These are phyloP conservation scores for Lachnum nothofagi DNA, from an alignment of 2,329 filamentous ascomycete species.

Conservation along the genomic window DNA sequence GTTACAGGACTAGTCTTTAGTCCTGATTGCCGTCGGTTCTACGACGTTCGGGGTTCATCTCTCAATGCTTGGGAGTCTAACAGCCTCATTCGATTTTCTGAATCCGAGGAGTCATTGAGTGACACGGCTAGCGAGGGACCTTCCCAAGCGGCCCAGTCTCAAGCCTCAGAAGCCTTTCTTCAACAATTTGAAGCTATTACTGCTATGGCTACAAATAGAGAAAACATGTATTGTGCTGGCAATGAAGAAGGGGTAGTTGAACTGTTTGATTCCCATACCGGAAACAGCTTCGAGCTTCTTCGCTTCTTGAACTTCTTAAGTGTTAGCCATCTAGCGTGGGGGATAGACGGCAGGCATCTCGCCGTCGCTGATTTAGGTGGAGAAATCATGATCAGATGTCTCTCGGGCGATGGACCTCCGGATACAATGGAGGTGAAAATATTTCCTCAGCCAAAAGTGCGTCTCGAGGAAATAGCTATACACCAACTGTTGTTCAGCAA, in stretches of 20 bases:
- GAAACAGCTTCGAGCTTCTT: neutral
- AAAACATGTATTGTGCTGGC: constrained; percentile 2
- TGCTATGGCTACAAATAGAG: constrained; percentile 3
- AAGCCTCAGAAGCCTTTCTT: neutral
- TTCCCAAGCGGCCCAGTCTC: neutral
- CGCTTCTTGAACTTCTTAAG: neutral
- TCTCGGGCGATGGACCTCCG: neutral
- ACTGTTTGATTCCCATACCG: neutral
- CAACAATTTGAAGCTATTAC: constrained; percentile 2
- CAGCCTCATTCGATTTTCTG: constrained; percentile 15
- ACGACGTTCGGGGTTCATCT: constrained; percentile 17
- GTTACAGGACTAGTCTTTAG: constrained; percentile 19
- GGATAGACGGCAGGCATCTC: neutral
- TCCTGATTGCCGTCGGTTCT: constrained; percentile 21
- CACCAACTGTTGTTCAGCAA: neutral
- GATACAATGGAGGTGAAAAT: neutral
- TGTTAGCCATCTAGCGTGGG: constrained; percentile 1
- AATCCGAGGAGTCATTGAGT: constrained; percentile 6
- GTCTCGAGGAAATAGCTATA: neutral
- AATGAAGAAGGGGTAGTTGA: constrained; percentile 6
- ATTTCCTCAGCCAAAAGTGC: neutral
- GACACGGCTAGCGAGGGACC: constrained; percentile 1
- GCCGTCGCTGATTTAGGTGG: constrained; percentile 1
- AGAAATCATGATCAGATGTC: neutral
- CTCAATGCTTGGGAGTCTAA: constrained; percentile 29